Conservation (phyloP, 2,329 filamentous ascomycete genomes). For the Aspergillus ruber region DNA sequence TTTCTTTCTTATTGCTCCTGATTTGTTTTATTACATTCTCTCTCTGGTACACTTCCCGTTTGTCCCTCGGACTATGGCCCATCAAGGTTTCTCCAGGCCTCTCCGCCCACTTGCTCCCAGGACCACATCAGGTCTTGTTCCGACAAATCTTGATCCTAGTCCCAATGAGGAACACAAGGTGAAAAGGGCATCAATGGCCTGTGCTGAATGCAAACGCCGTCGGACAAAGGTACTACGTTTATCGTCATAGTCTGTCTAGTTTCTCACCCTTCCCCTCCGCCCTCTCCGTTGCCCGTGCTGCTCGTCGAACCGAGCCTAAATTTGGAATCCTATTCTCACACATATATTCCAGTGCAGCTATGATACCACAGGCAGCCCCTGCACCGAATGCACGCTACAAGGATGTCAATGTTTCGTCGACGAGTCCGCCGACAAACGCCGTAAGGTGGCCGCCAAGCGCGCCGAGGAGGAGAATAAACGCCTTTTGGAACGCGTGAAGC, state of each 20-base stretch:
- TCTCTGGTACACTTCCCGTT: not conserved
- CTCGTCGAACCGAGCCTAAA: not conserved
- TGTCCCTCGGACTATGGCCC: constrained; percentile 18
- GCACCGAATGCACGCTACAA: constrained; percentile 29
- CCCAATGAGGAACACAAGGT: constrained; percentile 25
- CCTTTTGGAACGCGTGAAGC: not conserved
- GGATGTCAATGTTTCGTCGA: constrained; percentile 29
- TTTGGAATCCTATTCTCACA: not conserved
- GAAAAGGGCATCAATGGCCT: constrained; percentile 32
- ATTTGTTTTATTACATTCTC: not conserved
- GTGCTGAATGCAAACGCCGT: constrained; percentile 31
- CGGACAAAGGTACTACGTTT: constrained; percentile 28
- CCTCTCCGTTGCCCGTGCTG: constrained; percentile 3
- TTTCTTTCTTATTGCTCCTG: not conserved
- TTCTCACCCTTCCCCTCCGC: not conserved
- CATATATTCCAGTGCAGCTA: constrained; percentile 24
- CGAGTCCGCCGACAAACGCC: constrained; percentile 29
- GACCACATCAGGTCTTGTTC: constrained; percentile 9
- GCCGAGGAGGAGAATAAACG: constrained; percentile 19
- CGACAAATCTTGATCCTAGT: not conserved
- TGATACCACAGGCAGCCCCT: constrained; percentile 19
- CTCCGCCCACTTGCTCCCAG: constrained; percentile 29
- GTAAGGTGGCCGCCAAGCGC: constrained; percentile 25
- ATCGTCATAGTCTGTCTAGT: not conserved
- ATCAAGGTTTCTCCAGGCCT: constrained; percentile 15